Percentiles rank a stretch among this genome's conserved stretches.
These are phyloP conservation scores for Alloascoidea africana DNA, from an alignment of 805 yeast genomes.

Conservation along the genomic window DNA sequence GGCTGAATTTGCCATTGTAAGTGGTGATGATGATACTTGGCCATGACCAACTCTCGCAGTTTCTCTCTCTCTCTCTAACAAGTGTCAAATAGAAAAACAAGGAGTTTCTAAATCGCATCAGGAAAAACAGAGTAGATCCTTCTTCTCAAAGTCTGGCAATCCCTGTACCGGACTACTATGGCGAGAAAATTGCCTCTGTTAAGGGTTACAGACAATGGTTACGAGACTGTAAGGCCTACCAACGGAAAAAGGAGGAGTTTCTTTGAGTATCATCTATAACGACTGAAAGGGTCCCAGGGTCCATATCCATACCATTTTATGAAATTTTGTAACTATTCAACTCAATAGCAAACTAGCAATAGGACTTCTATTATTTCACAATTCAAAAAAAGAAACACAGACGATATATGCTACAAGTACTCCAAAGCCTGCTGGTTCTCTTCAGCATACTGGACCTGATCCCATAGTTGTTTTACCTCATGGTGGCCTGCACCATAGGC, in stretches of 20 bases:
- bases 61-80: neutral
- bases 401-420: too few relatives aligned
- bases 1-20: conserved; percentile 22
- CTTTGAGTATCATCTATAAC: conserved; percentile 24
- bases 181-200: conserved; percentile 83
- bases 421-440: too few relatives aligned
- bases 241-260: conserved; percentile 67
- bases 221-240: conserved; percentile 85
- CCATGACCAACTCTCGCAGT: neutral
- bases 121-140: conserved; percentile 80
- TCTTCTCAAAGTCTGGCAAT: conserved; percentile 67
- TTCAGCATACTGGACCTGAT: too few relatives aligned
- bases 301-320: too few relatives aligned
- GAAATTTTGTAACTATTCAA: too few relatives aligned
- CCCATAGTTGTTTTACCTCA: too few relatives aligned
- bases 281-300: too few relatives aligned
- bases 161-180: conserved; percentile 98
- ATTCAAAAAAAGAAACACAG: too few relatives aligned
- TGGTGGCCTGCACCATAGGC: too few relatives aligned
- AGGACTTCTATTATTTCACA: too few relatives aligned
- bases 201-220: conserved; percentile 89
- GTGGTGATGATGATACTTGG: neutral
- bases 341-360: too few relatives aligned
- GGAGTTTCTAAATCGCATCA: conserved; percentile 58
- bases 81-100: conserved; percentile 36